Percentiles rank a stretch among this genome's conserved stretches.
These are phyloP conservation scores for Yarrowia divulgata DNA, from an alignment of 805 yeast species.

Conservation along the genomic window DNA sequence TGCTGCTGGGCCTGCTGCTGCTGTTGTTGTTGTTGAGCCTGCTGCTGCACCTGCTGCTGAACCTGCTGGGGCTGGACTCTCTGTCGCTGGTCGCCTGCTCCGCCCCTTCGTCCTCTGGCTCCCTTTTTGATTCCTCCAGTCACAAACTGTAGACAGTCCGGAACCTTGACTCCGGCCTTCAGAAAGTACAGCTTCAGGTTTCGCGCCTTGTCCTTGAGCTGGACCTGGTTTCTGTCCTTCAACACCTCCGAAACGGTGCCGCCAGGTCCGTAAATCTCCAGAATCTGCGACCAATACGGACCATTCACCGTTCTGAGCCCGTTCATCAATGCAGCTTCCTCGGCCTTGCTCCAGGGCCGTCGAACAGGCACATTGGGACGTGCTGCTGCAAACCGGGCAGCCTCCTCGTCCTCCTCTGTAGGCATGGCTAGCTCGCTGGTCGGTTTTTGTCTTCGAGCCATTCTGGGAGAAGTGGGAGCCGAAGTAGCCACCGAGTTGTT, in stretches of 20 bases:
- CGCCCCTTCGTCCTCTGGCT: constrained; percentile 7
- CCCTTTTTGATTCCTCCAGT: constrained; percentile 70
- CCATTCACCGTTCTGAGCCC: constrained; percentile 82
- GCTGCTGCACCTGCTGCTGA: constrained; percentile 5
- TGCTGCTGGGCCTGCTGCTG: background rate
- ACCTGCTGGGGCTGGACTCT: constrained; percentile 24
- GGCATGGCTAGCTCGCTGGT: constrained; percentile 13
- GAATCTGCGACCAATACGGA: constrained; percentile 91
- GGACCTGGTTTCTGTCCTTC: constrained; percentile 88
- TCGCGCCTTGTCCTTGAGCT: constrained; percentile 93
- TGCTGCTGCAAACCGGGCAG: constrained; percentile 43
- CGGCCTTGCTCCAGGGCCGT: constrained; percentile 86
- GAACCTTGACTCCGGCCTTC: constrained; percentile 77
- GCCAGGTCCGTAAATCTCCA: constrained; percentile 93
- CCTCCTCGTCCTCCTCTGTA: constrained; percentile 24
- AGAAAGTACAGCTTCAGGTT: constrained; percentile 91
- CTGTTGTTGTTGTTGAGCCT: constrained; percentile 7
- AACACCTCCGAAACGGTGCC: constrained; percentile 83
- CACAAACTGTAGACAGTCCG: constrained; percentile 78
- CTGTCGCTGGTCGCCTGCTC: constrained; percentile 2
- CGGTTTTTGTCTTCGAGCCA: constrained; percentile 6
- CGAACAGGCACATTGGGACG: constrained; percentile 49
- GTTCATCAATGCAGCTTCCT: constrained; percentile 80
- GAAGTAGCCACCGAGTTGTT: constrained; percentile 10
- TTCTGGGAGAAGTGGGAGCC: constrained; percentile 9